Percentiles rank a stretch among this genome's conserved stretches.
phyloP scores from a whole-genome alignment of 1,284 basidiomycete species.

The Leccinum subspadiceum region DNA sequence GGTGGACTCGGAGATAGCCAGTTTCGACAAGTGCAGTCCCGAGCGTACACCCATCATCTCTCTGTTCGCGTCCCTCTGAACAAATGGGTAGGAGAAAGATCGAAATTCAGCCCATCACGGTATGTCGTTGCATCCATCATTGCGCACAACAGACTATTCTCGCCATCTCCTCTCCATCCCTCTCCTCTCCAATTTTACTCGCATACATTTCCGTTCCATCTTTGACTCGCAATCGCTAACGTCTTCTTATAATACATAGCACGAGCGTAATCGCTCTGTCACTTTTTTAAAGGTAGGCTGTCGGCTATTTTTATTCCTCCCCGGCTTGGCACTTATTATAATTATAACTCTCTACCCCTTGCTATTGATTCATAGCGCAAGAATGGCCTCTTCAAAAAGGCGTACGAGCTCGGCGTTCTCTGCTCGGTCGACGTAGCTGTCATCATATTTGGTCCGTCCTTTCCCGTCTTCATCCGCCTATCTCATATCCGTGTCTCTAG shows the following conservation, averaged over 20 bases:
- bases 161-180: conserved; percentile 22
- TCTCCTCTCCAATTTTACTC: conserved; percentile 30
- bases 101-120: conserved; percentile 83
- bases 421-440: conserved; percentile 61
- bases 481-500: conserved; percentile 27
- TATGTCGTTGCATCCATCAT: conserved; percentile 38
- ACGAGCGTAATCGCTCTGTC: conserved; percentile 88
- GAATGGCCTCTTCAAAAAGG: conserved; percentile 89
- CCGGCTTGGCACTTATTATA: conserved; percentile 43
- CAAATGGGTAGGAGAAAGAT: conserved; percentile 87
- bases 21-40: too few species aligned
- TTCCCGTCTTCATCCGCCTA: not conserved
- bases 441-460: conserved; percentile 53
- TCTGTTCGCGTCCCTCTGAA: conserved; percentile 10
- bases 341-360: conserved; percentile 31
- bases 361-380: conserved; percentile 56
- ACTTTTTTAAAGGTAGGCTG: conserved; percentile 81
- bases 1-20: too few species aligned
- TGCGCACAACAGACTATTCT: conserved; percentile 25
- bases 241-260: conserved; percentile 47
- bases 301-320: conserved; percentile 49
- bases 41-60: conserved; percentile 23
- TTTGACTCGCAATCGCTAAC: conserved; percentile 30
- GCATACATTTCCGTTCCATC: conserved; percentile 27
- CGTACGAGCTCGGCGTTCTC: conserved; percentile 81